Conservation (phyloP, 768 basidiomycete genomes). For the Mycena chlorophos region DNA sequence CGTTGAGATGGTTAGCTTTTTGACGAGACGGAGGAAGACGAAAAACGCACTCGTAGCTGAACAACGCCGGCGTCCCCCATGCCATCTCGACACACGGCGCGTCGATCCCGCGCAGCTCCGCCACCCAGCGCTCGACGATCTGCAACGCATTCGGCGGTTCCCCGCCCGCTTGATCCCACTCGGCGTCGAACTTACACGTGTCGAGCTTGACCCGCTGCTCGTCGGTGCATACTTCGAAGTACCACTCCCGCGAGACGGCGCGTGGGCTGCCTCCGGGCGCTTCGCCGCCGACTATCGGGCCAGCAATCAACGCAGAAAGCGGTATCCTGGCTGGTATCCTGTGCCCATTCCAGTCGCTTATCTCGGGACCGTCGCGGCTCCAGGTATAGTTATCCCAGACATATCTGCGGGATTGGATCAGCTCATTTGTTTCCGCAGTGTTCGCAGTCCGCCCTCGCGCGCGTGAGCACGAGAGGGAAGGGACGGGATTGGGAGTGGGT, state of each 20-base stretch:
- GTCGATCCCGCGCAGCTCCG: conserved; percentile 2
- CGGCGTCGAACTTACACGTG: conserved; percentile 1
- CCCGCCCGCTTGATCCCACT: neutral
- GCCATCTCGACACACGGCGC: conserved; percentile 14
- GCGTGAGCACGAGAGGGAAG: too few relatives aligned
- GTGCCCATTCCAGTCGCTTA: conserved; percentile 49
- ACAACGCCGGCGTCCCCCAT: conserved; percentile 9
- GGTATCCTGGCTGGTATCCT: conserved; percentile 56
- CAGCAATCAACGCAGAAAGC: conserved; percentile 51
- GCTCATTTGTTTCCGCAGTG: too few relatives aligned
- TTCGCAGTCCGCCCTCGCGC: too few relatives aligned
- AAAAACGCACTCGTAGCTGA: conserved; percentile 10
- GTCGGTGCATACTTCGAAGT: conserved; percentile 47
- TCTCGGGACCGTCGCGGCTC: conserved; percentile 43
- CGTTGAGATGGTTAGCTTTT: neutral
- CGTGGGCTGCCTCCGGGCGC: conserved; percentile 38
- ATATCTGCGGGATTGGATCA: conserved; percentile 35
- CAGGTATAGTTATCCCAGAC: conserved; percentile 65
- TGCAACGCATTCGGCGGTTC: neutral
- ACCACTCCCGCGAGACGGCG: conserved; percentile 48
- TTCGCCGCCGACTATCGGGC: conserved; percentile 23
- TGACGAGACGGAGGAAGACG: neutral
- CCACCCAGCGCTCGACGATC: conserved; percentile 11
- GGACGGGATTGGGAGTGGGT: neutral
- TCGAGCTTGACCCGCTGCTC: conserved; percentile 10